A percentile compares a stretch with the other conserved stretches of the same genome.
These are phyloP conservation scores for Rhexocercosporidium sp. DNA, from an alignment of 2,329 filamentous ascomycete species.

Conservation along the genomic window DNA sequence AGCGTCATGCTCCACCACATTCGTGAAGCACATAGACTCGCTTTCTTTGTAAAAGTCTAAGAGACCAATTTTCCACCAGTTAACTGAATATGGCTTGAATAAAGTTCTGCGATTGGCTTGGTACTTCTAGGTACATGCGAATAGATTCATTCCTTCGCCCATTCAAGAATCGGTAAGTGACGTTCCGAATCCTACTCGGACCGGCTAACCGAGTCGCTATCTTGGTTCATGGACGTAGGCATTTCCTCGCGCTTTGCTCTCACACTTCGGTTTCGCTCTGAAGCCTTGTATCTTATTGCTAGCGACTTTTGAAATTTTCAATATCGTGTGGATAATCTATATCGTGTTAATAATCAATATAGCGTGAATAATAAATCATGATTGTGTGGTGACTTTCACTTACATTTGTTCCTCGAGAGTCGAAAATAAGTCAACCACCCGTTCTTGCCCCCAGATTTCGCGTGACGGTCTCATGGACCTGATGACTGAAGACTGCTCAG, in stretches of 20 bases:
- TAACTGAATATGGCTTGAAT: neutral
- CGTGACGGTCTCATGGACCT: too few species aligned
- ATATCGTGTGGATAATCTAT: too few species aligned
- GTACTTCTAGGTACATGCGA: neutral
- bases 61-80: slow-evolving; percentile 1
- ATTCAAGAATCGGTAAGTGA: neutral
- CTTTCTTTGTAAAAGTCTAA: neutral
- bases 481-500: too few species aligned
- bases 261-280: too few species aligned
- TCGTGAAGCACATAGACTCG: neutral
- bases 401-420: too few species aligned
- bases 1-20: neutral
- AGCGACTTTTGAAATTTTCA: too few species aligned
- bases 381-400: too few species aligned
- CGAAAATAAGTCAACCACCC: too few species aligned
- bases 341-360: too few species aligned
- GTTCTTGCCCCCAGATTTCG: too few species aligned
- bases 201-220: neutral
- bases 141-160: neutral
- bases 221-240: neutral
- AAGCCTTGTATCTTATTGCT: too few species aligned
- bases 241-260: neutral
- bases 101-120: neutral
- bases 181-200: neutral
- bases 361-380: too few species aligned